phyloP scores from a whole-genome alignment of 768 basidiomycete genomes.

The Suillus hirtellus region DNA sequence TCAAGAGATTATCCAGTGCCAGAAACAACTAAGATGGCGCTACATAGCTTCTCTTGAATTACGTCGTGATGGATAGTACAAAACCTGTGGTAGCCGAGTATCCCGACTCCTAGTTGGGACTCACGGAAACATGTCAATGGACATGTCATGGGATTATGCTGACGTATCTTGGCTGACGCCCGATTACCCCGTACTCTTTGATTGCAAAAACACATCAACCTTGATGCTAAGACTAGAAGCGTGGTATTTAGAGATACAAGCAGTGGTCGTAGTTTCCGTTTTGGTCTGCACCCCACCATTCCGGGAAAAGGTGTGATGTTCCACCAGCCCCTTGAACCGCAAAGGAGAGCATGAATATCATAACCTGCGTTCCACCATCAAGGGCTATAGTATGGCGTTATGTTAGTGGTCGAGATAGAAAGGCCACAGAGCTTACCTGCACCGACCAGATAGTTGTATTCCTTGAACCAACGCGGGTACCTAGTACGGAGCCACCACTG shows the following conservation, averaged over 20 bases:
- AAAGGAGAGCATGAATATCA: slow-evolving; percentile 53
- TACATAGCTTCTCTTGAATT: not conserved
- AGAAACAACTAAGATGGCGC: not conserved
- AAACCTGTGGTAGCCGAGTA: not conserved
- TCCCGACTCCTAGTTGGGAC: too few relatives aligned
- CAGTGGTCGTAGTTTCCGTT: slow-evolving; percentile 33
- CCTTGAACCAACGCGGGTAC: slow-evolving; percentile 36
- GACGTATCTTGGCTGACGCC: too few relatives aligned
- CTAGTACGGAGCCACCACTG: slow-evolving; percentile 42
- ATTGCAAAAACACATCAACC: too few relatives aligned
- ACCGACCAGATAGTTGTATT: slow-evolving; percentile 37
- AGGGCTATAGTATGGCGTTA: slow-evolving; percentile 26
- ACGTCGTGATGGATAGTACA: not conserved
- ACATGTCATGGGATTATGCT: too few relatives aligned
- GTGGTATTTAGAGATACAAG: not conserved
- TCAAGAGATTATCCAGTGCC: not conserved
- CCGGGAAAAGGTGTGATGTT: slow-evolving; percentile 46
- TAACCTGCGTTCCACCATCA: slow-evolving; percentile 46
- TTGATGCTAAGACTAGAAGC: too few relatives aligned
- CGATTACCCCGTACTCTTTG: too few relatives aligned
- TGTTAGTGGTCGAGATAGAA: not conserved
- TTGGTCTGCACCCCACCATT: slow-evolving; percentile 57
- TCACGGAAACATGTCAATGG: too few relatives aligned
- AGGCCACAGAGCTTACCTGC: slow-evolving; percentile 40
- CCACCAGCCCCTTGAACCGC: slow-evolving; percentile 54